Conservation (phyloP, 305 asterid genomes). For the Stenogyne calaminthoides region DNA sequence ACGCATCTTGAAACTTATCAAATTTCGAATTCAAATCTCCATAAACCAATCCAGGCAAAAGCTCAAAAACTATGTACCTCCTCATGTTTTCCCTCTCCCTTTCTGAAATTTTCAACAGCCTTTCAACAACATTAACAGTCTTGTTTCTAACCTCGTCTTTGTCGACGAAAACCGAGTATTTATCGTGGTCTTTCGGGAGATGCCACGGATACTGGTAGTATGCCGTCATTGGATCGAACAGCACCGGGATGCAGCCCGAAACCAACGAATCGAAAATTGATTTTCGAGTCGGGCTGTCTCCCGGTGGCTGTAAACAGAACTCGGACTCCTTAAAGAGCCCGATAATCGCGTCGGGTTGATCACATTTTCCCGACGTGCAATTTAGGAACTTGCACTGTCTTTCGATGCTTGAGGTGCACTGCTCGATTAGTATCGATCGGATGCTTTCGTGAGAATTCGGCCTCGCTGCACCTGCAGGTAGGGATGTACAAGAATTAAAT, state of each 20-base stretch:
- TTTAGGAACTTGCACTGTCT: slow-evolving; percentile 51
- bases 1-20: slow-evolving; percentile 67
- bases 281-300: slow-evolving; percentile 76
- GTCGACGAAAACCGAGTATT: slow-evolving; percentile 61
- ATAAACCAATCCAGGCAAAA: slow-evolving; percentile 62
- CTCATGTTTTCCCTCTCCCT: slow-evolving; percentile 63
- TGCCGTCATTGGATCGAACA: slow-evolving; percentile 68
- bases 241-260: slow-evolving; percentile 65
- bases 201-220: slow-evolving; percentile 84
- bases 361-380: slow-evolving; percentile 53
- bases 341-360: slow-evolving; percentile 43
- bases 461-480: slow-evolving; percentile 66
- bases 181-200: slow-evolving; percentile 59
- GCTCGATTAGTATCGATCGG: slow-evolving; percentile 50
- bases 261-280: slow-evolving; percentile 69
- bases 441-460: slow-evolving; percentile 48
- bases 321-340: slow-evolving; percentile 55
- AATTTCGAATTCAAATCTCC: slow-evolving; percentile 51
- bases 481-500: too few relatives aligned
- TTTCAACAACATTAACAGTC: slow-evolving; percentile 50
- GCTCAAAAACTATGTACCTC: slow-evolving; percentile 62
- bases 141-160: slow-evolving; percentile 57
- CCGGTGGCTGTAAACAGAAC: slow-evolving; percentile 77
- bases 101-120: slow-evolving; percentile 43
- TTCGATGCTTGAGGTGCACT: slow-evolving; percentile 38